Evolutionary conservation across 1,284 basidiomycete genomes (phyloP), one percentile per base, ranked within the genome.

Genomic region (Ganoderma lingzhi): DNA sequence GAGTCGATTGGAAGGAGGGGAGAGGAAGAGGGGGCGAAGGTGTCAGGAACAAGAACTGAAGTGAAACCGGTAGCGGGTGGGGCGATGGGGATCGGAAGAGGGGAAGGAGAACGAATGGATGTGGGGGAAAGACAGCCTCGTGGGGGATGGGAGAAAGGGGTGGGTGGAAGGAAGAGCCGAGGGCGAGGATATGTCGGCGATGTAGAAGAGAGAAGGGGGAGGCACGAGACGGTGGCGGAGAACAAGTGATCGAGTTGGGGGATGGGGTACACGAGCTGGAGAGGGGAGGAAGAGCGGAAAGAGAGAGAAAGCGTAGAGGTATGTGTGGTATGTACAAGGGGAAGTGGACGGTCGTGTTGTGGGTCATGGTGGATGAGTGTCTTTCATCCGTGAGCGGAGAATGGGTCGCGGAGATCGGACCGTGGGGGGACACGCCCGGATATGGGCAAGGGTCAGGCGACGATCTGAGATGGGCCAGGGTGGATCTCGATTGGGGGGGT

Each of bases 351-450:
- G 23, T 35, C 51, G 23, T 37, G 44, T 45, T 45, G 17, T 17
- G 44, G 44, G 19, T 6, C 44, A 9, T 48, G 19, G 45, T n/a
- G 45, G 45, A 48, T 19, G 1, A 17, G 19, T 48, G 45, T 48
- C 45, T n/a, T 48, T n/a, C 19, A 48, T 28, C 39, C 23, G 37
- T 42, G 59, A 10, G 59, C 32, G 35, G 59, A 39, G 23, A 61
- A 41, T 39, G 32, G 48, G 35, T 61, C 59, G 59, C 59, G 59
- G 59, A 61, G 59, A 61, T 61, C 59, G 59, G 59, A 61, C 59
- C 59, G 59, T 39, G 59, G n/a, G 12, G 37, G 59, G 39, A 3
- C 2, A 35, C n/a, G 2, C 19, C 58, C 17, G 3, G 10, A 59
- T 59, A 59, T 59, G 58, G 58, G 19, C n/a, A n/a, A 41, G 32